Evolutionary conservation across 2,329 filamentous ascomycete species (phyloP).

Genomic region (Neopestalotiopsis rosae): DNA sequence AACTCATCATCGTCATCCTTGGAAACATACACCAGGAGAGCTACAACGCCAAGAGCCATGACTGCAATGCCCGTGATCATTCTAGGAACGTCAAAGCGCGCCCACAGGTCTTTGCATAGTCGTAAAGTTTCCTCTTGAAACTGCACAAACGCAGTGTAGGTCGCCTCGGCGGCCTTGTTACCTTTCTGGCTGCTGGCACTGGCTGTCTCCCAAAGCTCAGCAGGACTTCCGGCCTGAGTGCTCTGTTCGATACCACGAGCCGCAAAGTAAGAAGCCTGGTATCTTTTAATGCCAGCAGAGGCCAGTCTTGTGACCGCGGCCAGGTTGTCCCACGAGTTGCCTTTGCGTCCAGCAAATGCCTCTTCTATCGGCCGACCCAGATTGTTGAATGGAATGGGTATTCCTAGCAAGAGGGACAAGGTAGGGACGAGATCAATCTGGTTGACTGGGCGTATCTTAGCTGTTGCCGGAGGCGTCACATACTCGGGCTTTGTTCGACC

Average conservation of each 20-base stretch:
- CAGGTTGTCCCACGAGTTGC: conserved; percentile 77
- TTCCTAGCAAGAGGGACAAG: conserved; percentile 81
- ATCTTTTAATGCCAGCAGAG: conserved; percentile 85
- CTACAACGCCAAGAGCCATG: conserved; percentile 69
- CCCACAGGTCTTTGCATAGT: conserved; percentile 86
- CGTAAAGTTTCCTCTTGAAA: conserved; percentile 82
- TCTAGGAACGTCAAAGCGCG: conserved; percentile 84
- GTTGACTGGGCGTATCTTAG: conserved; percentile 75
- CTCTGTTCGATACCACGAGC: conserved; percentile 72
- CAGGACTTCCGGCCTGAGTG: conserved; percentile 57
- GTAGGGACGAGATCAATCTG: conserved; percentile 98
- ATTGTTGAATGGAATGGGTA: conserved; percentile 96
- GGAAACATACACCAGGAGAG: conserved; percentile 76
- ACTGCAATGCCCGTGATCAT: conserved; percentile 83
- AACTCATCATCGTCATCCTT: conserved; percentile 60
- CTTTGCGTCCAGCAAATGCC: conserved; percentile 77
- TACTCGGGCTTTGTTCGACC: conserved; percentile 72
- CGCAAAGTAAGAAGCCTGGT: conserved; percentile 81
- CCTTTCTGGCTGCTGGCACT: conserved; percentile 41
- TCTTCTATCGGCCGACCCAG: conserved; percentile 92
- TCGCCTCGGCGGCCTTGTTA: conserved; percentile 42
- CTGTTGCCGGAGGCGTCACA: conserved; percentile 66
- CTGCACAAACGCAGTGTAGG: conserved; percentile 65
- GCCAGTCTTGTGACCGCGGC: conserved; percentile 78
- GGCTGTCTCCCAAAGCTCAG: conserved; percentile 65